These are phyloP conservation scores for Pythium biforme DNA, from an alignment of 352 stramenopile species.

Conservation along the genomic window DNA sequence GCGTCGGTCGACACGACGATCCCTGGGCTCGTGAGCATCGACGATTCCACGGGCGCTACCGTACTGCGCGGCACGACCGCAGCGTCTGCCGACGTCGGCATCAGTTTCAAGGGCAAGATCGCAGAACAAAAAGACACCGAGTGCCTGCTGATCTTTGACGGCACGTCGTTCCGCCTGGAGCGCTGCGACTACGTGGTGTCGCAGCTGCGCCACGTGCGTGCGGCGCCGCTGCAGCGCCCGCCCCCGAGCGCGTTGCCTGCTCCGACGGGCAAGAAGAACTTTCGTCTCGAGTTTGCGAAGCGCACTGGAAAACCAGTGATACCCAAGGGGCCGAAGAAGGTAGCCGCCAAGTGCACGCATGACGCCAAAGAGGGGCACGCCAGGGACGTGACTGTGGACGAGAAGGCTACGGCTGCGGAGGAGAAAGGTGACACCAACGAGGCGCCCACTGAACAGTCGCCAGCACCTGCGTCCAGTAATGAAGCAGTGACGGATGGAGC, in stretches of 20 bases:
- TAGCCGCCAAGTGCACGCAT: neutral
- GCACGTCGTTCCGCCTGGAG: constrained; percentile 62
- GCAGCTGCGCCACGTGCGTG: constrained; percentile 74
- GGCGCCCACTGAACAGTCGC: neutral
- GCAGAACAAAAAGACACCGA: constrained; percentile 80
- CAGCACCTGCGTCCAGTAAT: neutral
- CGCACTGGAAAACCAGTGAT: constrained; percentile 8
- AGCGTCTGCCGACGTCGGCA: constrained; percentile 34
- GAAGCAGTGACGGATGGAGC: neutral
- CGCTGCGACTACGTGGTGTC: constrained; percentile 63
- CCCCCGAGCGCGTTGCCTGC: constrained; percentile 7
- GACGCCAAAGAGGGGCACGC: neutral
- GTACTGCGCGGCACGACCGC: constrained; percentile 56
- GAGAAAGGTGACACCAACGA: neutral
- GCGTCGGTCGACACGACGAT: constrained; percentile 70
- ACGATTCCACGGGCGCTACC: constrained; percentile 55
- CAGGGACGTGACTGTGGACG: neutral
- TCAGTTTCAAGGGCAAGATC: constrained; percentile 79
- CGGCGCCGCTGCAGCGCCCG: constrained; percentile 23
- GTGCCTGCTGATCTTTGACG: constrained; percentile 81
- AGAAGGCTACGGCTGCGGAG: neutral
- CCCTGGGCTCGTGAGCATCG: constrained; percentile 63
- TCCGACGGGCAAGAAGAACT: constrained; percentile 1
- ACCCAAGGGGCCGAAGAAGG: neutral
- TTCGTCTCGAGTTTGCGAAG: neutral